phyloP scores from a whole-genome alignment of 768 basidiomycete species.

The Vararia minispora region DNA sequence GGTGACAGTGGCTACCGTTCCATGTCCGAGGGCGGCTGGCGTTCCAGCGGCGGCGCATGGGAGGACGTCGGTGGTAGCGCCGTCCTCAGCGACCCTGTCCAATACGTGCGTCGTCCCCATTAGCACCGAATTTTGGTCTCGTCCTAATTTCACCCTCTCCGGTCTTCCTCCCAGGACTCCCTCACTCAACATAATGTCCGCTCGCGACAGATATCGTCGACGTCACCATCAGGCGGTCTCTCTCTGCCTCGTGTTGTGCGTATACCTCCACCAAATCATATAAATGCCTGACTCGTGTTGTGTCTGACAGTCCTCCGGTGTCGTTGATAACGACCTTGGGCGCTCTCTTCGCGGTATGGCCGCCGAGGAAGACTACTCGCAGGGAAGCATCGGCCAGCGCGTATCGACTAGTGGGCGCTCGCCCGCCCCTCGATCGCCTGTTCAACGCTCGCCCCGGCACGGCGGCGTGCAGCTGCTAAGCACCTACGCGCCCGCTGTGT shows the following conservation, averaged over 20 bases:
- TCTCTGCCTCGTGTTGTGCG: conserved; percentile 12
- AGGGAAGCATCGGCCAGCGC: conserved; percentile 21
- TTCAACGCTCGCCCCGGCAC: conserved; percentile 14
- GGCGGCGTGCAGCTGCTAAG: conserved; percentile 28
- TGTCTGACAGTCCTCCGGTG: conserved; percentile 29
- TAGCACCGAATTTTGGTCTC: conserved; percentile 1
- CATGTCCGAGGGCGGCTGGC: conserved; percentile 41
- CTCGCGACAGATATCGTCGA: conserved; percentile 12
- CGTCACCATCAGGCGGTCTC: conserved; percentile 8
- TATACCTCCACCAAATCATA: conserved; percentile 20
- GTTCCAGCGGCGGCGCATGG: conserved; percentile 47
- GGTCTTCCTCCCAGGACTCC: not conserved
- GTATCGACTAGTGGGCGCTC: conserved; percentile 20
- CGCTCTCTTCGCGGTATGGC: conserved; percentile 50
- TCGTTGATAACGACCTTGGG: conserved; percentile 43
- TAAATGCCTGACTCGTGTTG: conserved; percentile 17
- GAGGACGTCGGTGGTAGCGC: conserved; percentile 40
- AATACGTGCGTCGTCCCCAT: not conserved
- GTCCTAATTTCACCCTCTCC: no score
- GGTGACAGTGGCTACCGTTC: conserved; percentile 36
- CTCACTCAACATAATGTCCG: conserved; percentile 5
- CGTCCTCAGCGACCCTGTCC: no score
- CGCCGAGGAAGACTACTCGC: conserved; percentile 43
- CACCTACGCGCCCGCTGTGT: conserved; percentile 39
- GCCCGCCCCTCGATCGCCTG: no score